A percentile compares a stretch with the other conserved stretches of the same genome.
These are phyloP conservation scores for Backusella circina DNA, from an alignment of 192 early-diverging fungal genomes.

Conservation along the genomic window DNA sequence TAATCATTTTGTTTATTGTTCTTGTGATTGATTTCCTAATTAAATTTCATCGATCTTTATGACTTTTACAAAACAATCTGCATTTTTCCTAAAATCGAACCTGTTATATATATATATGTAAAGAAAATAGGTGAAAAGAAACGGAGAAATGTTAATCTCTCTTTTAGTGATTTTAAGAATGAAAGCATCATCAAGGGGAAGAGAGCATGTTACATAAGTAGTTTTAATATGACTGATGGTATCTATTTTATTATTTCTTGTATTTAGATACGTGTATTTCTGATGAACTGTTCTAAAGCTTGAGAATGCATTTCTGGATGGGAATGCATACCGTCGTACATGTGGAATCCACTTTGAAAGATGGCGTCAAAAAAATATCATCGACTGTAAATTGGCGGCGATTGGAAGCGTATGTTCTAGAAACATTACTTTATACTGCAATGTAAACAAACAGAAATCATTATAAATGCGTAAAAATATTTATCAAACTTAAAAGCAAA, in stretches of 20 bases:
- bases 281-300: no score
- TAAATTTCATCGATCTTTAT: not conserved
- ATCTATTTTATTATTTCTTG: no score
- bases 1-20: not conserved
- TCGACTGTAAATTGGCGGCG: no score
- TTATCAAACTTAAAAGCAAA: no score
- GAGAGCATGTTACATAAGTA: not conserved
- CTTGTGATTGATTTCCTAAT: not conserved
- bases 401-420: no score
- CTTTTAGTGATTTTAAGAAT: not conserved
- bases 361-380: not conserved
- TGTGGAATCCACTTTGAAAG: not conserved
- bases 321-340: not conserved
- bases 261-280: no score
- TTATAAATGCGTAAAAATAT: no score
- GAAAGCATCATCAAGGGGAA: not conserved
- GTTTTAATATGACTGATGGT: no score
- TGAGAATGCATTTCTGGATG: not conserved
- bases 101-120: not conserved
- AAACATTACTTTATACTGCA: no score
- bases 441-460: no score
- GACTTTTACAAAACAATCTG: not conserved
- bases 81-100: not conserved
- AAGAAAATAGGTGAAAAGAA: no score
- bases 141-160: not conserved